Base-by-base conservation (phyloP, 192 early-diverging fungal genomes). In the Gryganskiella cystojenkinii region DNA sequence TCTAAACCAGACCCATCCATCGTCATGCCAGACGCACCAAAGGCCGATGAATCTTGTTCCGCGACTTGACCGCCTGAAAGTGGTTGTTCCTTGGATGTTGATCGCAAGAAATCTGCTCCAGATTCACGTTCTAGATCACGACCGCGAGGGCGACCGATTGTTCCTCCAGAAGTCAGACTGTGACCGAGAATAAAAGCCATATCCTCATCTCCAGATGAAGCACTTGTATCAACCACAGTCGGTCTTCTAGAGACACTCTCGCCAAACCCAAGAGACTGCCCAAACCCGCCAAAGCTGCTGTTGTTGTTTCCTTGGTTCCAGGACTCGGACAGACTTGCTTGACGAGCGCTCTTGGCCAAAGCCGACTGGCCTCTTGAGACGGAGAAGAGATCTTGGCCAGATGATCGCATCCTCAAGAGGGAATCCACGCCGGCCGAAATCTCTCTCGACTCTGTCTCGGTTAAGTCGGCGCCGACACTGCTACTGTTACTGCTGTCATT, bases 101-200 rank as follows among this genome's bases (percentile, higher is more conserved):
- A 64, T 13, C 56, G 37, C 55, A 46, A 4, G 44, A 17, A 24
- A 27, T 52, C n/a, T n/a, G n/a, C n/a, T n/a, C n/a, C n/a, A n/a
- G n/a, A n/a, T n/a, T 52, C 43, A 9, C 64, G 47, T 2, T 58
- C 55, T 9, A 62, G 30, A 37, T 53, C 70, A 37, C 70, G 70
- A 47, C 61, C 58, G 3, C 67, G 54, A 4, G 71, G 42, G 2
- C 71, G 56, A 15, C 40, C 71, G 4, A 74, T 30, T 7, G 62
- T 55, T 33, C 71, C 71, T 25, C 71, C 71, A 1, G 71, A 65
- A 3, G 71, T 66, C 25, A 74, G 30, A 45, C 71, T 74, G 42
- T 49, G 71, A n/a, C 71, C 64, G 40, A 74, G 46, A 10, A 74
- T 74, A 13, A 31, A 66, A 1, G 71, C 63, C 64, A 74, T 59